phyloP scores from a whole-genome alignment of 192 early-diverging fungal species.

The Gigaspora rosea region DNA sequence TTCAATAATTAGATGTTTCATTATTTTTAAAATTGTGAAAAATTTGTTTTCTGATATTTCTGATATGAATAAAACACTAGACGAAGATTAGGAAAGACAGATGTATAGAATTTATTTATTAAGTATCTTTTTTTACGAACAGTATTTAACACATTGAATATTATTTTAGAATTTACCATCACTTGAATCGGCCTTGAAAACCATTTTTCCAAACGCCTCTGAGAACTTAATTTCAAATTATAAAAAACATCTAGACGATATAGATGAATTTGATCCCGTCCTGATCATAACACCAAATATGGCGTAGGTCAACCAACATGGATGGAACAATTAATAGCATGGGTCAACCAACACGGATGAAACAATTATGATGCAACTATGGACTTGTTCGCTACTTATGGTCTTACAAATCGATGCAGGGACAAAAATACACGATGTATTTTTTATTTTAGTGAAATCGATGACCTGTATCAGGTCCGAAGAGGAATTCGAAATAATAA shows the following conservation, averaged over 20 bases:
- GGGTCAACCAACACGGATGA: background rate
- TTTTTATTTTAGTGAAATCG: background rate
- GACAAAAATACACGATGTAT: background rate
- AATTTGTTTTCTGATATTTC: background rate
- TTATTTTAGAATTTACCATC: background rate
- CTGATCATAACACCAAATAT: background rate
- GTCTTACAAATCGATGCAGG: background rate
- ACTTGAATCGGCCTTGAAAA: background rate
- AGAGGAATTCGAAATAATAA: background rate
- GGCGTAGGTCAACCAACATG: background rate
- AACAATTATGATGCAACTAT: background rate
- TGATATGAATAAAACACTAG: background rate
- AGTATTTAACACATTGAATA: constrained; percentile 11
- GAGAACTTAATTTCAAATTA: background rate
- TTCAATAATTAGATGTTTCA: background rate
- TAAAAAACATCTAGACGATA: background rate
- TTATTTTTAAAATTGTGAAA: background rate
- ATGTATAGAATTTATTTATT: background rate
- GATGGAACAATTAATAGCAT: background rate
- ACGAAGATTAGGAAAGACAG: background rate
- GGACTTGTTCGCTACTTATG: background rate
- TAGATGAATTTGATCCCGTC: background rate
- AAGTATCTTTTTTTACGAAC: background rate
- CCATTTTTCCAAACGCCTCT: background rate
- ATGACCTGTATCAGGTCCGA: background rate